Base-by-base conservation (phyloP, 148 eudicot species). In the Rhododendron williamsianum region DNA sequence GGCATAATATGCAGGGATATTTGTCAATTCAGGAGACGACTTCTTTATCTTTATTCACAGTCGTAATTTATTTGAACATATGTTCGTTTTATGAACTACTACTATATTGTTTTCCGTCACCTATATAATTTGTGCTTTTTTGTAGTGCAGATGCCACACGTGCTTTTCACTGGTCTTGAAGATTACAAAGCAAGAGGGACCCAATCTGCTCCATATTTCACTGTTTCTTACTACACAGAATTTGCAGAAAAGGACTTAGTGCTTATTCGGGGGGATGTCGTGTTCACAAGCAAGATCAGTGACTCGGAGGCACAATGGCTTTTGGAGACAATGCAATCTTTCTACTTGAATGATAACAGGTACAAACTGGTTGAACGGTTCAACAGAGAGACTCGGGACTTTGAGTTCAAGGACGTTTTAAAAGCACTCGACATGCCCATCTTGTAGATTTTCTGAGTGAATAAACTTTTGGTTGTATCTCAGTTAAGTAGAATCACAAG, bases 121-220 rank as follows among this genome's bases (percentile, higher is more conserved):
- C 56, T 52, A 3, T 52, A 9, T 9, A 3, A 25, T 67, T 67
- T 67, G 13, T 49, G 65, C 65, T 35, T 52, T 46, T 23, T 23
- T 90, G 89, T 94, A 96, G 98, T 93, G 89, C 94, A 94, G 89
- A 89, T 90, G 91, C 98, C 99, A 41, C 90, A 93, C 86, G 91
- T 94, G 43, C 86, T 96, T 72, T 93, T 96, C 88, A 96, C 97
- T 23, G 97, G 99, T 76, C 97, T 96, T 85, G 99, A 96, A 91
- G 99, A 96, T 88, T 96, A 96, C 88, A 94, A 96, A 87, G 98
- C 99, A 46, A 93, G 94, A 87, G 98, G 98, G 89, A 93, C 96
- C 80, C 96, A 95, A 84, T 96, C 98, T 85, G 88, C 98, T 30
- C 98, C 99, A 8, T 96, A 93, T 89, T 89, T 93, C 87, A 93